Evolutionary conservation across 305 asterid species (phyloP).

Genomic region (Euphrasia arctica): DNA sequence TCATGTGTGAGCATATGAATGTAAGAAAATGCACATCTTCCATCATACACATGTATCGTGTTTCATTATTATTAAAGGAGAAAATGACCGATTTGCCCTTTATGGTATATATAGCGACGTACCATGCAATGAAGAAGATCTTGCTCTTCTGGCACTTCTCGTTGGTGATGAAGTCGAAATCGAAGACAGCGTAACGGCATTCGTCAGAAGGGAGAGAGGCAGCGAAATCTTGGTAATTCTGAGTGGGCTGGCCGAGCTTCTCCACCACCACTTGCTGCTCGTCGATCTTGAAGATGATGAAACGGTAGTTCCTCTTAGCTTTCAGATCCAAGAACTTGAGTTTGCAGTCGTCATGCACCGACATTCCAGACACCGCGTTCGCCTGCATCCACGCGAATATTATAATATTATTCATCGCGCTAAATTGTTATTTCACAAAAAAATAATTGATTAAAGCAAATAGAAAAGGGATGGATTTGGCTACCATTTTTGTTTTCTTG

Average conservation of each 20-base stretch:
- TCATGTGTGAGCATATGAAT: too few species aligned
- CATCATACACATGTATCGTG: too few species aligned
- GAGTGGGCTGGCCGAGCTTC: slow-evolving; percentile 41
- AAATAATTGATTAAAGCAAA: not conserved
- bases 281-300: slow-evolving; percentile 46
- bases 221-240: slow-evolving; percentile 36
- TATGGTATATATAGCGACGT: not conserved
- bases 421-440: too few species aligned
- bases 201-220: slow-evolving; percentile 41
- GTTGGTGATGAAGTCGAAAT: slow-evolving; percentile 45
- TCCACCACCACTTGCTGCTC: slow-evolving; percentile 48
- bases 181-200: slow-evolving; percentile 60
- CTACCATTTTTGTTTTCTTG: slow-evolving; percentile 34
- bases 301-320: slow-evolving; percentile 47
- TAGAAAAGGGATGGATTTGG: not conserved
- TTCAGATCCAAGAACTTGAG: slow-evolving; percentile 47
- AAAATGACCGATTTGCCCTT: too few species aligned
- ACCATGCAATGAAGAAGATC: slow-evolving; percentile 57
- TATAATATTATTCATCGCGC: too few species aligned
- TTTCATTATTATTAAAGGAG: too few species aligned
- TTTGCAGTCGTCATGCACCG: slow-evolving; percentile 50
- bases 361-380: slow-evolving; percentile 51
- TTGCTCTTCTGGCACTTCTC: slow-evolving; percentile 59
- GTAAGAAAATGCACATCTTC: too few species aligned
- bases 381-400: slow-evolving; percentile 30